Percentiles rank a stretch among this genome's conserved stretches.
Conservation (phyloP, 208 protist species). For the Trypanosoma rangeli region DNA sequence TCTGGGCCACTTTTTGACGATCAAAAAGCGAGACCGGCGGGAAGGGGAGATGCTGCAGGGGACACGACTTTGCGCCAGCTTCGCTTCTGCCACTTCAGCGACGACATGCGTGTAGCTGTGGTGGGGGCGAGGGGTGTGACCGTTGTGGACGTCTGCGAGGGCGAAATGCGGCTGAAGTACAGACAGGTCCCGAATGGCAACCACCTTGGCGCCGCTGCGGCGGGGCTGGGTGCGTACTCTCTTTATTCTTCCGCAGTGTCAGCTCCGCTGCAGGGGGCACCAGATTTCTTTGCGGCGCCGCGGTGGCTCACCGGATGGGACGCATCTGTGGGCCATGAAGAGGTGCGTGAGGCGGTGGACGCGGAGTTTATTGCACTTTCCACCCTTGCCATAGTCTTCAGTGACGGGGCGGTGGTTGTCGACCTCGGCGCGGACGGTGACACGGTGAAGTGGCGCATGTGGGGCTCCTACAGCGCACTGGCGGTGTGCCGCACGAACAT, state of each 20-base stretch:
- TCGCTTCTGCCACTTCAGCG: conserved; percentile 20
- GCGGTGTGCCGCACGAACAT: conserved; percentile 63
- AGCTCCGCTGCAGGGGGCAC: not conserved
- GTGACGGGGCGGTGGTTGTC: conserved; percentile 25
- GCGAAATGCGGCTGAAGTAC: conserved; percentile 13
- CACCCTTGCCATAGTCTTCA: conserved; percentile 23
- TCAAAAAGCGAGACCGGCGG: not conserved
- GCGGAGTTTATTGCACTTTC: conserved; percentile 23
- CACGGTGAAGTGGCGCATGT: conserved; percentile 58
- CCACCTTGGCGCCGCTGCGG: not conserved
- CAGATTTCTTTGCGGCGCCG: not conserved
- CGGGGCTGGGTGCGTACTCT: not conserved
- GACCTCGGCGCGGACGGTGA: conserved; percentile 22
- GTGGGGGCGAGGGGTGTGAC: conserved; percentile 11
- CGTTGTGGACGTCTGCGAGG: conserved; percentile 18
- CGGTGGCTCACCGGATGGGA: conserved; percentile 7
- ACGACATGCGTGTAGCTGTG: conserved; percentile 26
- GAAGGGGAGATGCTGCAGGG: not conserved
- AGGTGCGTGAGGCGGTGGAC: conserved; percentile 17
- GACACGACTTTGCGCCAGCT: conserved; percentile 5
- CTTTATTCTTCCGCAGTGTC: not conserved
- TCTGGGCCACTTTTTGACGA: conserved; percentile 33
- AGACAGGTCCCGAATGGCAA: not conserved
- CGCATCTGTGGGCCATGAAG: not conserved
- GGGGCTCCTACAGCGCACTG: conserved; percentile 61